These are phyloP conservation scores for Nephelium lappaceum DNA, from an alignment of 345 rosid genomes.

Conservation along the genomic window DNA sequence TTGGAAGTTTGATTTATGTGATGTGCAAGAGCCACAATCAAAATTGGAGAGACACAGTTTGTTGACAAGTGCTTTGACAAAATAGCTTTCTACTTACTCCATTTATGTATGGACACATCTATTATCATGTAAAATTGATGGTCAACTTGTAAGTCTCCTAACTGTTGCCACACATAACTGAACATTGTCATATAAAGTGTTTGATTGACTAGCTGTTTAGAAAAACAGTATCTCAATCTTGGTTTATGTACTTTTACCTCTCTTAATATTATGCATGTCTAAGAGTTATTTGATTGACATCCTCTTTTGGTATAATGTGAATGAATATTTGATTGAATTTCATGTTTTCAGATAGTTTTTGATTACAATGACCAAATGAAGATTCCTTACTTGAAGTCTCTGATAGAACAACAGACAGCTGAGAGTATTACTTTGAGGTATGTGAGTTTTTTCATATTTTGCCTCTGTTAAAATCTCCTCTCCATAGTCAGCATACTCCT, in stretches of 20 bases:
- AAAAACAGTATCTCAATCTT: neutral
- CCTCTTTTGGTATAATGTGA: neutral
- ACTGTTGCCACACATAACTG: neutral
- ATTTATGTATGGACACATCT: neutral
- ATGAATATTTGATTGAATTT: slow-evolving; percentile 3
- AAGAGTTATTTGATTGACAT: neutral
- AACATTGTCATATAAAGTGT: neutral
- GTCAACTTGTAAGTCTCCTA: neutral
- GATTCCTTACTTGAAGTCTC: slow-evolving; percentile 42
- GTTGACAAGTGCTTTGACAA: too few species aligned
- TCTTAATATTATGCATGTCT: neutral
- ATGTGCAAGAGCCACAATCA: too few species aligned
- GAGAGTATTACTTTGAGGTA: slow-evolving; percentile 36
- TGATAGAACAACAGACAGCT: slow-evolving; percentile 18
- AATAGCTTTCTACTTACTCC: neutral
- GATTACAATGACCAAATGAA: slow-evolving; percentile 53
- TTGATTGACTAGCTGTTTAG: neutral
- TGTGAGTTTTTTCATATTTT: neutral
- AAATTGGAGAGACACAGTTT: too few species aligned
- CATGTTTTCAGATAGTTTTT: slow-evolving; percentile 35
- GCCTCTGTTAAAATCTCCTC: neutral
- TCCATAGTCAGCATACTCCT: neutral
- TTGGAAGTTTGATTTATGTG: neutral
- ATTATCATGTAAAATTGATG: too few species aligned
- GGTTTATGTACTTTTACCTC: neutral